A percentile compares a stretch with the other conserved stretches of the same genome.
These are phyloP conservation scores for Tolypocladium endophyticum DNA, from an alignment of 2,329 filamentous ascomycete species.

Conservation along the genomic window DNA sequence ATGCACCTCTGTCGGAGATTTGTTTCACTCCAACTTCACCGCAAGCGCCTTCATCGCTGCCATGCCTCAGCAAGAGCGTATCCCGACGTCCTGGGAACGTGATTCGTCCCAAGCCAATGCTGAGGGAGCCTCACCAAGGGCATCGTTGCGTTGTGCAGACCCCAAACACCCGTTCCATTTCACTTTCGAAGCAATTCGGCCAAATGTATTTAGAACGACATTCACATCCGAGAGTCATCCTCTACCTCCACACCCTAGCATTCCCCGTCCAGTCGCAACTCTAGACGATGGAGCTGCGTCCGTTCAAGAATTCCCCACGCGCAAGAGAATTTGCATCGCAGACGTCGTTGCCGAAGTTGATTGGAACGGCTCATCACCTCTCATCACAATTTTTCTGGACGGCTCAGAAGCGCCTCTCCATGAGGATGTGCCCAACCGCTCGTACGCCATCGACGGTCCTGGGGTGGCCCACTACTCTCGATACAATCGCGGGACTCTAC, in stretches of 20 bases:
- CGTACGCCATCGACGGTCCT: slow-evolving; percentile 50
- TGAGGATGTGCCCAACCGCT: slow-evolving; percentile 52
- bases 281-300: not conserved
- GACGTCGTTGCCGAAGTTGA: not conserved
- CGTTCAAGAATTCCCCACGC: not conserved
- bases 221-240: slow-evolving; percentile 53
- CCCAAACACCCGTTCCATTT: slow-evolving; percentile 38
- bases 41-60: not conserved
- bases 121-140: slow-evolving; percentile 11
- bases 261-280: slow-evolving; percentile 25
- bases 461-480: slow-evolving; percentile 56
- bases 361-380: slow-evolving; percentile 25
- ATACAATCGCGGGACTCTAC: slow-evolving; percentile 51
- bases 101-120: slow-evolving; percentile 11
- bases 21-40: not conserved
- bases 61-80: slow-evolving; percentile 18
- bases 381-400: slow-evolving; percentile 43
- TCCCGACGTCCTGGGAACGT: slow-evolving; percentile 15
- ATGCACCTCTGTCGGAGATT: not conserved
- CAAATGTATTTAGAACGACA: slow-evolving; percentile 57
- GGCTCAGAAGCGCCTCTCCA: slow-evolving; percentile 41
- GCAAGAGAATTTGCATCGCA: not conserved
- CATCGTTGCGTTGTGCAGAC: slow-evolving; percentile 13
- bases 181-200: slow-evolving; percentile 49
- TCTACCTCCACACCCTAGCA: slow-evolving; percentile 54